Conservation (phyloP, 129 eudicot species). For the Chrysanthemum seticuspe region DNA sequence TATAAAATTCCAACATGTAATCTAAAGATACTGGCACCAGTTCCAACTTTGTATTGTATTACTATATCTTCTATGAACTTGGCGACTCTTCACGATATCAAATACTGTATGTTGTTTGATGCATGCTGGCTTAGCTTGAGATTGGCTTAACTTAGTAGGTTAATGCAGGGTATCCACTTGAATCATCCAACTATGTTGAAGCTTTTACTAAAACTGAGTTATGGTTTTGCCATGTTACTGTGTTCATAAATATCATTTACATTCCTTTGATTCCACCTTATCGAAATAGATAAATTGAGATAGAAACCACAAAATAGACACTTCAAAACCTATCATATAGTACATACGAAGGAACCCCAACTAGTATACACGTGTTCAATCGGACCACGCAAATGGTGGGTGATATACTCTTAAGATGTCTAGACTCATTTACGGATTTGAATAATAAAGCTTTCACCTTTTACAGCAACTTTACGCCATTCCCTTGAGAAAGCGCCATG, state of each 20-base stretch:
- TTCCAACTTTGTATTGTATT: constrained; percentile 9
- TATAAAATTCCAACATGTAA: too few relatives aligned
- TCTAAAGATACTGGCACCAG: not conserved
- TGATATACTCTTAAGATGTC: constrained; percentile 5
- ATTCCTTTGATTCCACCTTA: not conserved
- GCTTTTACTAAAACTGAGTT: too few relatives aligned
- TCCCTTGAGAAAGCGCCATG: constrained; percentile 73
- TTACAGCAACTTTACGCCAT: constrained; percentile 8
- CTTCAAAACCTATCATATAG: not conserved
- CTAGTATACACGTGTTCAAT: not conserved
- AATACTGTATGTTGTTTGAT: not conserved
- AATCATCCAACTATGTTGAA: too few relatives aligned
- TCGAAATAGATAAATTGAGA: not conserved
- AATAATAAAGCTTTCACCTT: not conserved
- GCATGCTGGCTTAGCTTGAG: not conserved
- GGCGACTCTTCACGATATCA: not conserved
- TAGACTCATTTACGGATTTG: not conserved
- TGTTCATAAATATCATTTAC: not conserved
- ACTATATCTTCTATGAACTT: not conserved
- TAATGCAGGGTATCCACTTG: not conserved
- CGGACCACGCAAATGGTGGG: not conserved
- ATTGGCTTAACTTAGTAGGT: not conserved
- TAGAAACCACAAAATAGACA: not conserved
- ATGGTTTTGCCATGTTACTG: not conserved
- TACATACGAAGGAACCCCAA: not conserved